phyloP scores from a whole-genome alignment of 495 filamentous ascomycete genomes.

The Lasiosphaeria hispida region DNA sequence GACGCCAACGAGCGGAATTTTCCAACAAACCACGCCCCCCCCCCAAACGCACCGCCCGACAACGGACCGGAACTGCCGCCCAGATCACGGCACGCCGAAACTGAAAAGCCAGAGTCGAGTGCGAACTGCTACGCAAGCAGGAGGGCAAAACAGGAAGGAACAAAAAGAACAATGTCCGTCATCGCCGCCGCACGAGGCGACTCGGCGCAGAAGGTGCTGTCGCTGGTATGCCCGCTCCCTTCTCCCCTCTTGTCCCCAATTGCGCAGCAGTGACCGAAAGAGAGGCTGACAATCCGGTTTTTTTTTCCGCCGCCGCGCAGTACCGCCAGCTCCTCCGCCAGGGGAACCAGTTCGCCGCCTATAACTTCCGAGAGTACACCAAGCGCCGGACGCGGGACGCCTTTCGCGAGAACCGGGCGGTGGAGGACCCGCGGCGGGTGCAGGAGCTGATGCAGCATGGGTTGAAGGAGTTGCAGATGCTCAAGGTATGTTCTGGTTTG shows the following conservation, averaged over 20 bases:
- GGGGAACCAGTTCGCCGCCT: slow-evolving; percentile 81
- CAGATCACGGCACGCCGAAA: no score
- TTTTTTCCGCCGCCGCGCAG: slow-evolving; percentile 39
- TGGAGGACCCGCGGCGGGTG: slow-evolving; percentile 67
- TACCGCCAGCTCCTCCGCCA: slow-evolving; percentile 91
- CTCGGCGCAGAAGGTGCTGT: slow-evolving; percentile 67
- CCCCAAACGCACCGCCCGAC: background rate
- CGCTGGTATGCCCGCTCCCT: slow-evolving; percentile 54
- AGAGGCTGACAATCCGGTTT: background rate
- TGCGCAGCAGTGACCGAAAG: background rate
- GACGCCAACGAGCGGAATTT: background rate
- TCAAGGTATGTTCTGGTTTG: slow-evolving; percentile 68
- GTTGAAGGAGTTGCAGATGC: slow-evolving; percentile 77
- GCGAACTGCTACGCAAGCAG: background rate
- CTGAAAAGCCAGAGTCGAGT: no score
- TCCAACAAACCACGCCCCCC: background rate
- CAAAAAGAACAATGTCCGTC: slow-evolving; percentile 39
- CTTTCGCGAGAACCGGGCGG: slow-evolving; percentile 74
- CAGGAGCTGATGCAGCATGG: slow-evolving; percentile 90
- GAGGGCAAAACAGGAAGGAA: background rate
- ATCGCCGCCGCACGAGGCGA: slow-evolving; percentile 55
- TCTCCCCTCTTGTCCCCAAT: background rate
- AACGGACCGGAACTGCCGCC: no score
- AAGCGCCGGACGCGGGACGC: slow-evolving; percentile 82
- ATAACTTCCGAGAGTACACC: slow-evolving; percentile 98